These are phyloP conservation scores for Dalbergia cochinchinensis DNA, from an alignment of 306 rosid species.

Conservation along the genomic window DNA sequence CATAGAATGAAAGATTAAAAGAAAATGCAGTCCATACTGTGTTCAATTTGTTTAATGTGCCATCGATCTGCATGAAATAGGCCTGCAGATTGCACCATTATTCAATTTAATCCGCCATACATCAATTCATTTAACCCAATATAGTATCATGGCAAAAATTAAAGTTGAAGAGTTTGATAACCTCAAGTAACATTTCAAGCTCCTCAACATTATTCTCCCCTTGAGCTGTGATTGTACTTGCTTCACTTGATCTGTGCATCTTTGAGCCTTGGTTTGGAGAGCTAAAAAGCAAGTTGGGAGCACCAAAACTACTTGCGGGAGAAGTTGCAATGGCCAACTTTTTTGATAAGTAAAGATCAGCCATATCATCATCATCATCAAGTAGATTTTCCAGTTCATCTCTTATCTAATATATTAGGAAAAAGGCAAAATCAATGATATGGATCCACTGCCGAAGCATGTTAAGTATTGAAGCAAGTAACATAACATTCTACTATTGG, in stretches of 20 bases:
- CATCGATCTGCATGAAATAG: constrained; percentile 79
- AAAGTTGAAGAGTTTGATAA: constrained; percentile 31
- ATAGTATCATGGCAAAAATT: neutral
- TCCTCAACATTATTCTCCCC: constrained; percentile 78
- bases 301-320: constrained; percentile 53
- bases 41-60: constrained; percentile 76
- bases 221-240: constrained; percentile 57
- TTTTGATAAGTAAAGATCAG: constrained; percentile 84
- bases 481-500: neutral
- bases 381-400: constrained; percentile 87
- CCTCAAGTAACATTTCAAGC: constrained; percentile 93
- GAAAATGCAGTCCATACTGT: constrained; percentile 59
- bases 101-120: constrained; percentile 28
- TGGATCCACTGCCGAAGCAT: too few relatives aligned
- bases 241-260: constrained; percentile 65
- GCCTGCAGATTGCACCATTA: constrained; percentile 61
- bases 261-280: constrained; percentile 69
- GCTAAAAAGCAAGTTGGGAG: constrained; percentile 59
- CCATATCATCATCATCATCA: constrained; percentile 86
- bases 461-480: too few relatives aligned
- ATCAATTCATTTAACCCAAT: neutral
- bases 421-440: neutral
- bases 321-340: constrained; percentile 61
- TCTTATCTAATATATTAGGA: constrained; percentile 60
- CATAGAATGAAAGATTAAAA: neutral